These are phyloP conservation scores for Neckera pumila DNA, from an alignment of 225 moss, liverwort and hornwort species.

Conservation along the genomic window DNA sequence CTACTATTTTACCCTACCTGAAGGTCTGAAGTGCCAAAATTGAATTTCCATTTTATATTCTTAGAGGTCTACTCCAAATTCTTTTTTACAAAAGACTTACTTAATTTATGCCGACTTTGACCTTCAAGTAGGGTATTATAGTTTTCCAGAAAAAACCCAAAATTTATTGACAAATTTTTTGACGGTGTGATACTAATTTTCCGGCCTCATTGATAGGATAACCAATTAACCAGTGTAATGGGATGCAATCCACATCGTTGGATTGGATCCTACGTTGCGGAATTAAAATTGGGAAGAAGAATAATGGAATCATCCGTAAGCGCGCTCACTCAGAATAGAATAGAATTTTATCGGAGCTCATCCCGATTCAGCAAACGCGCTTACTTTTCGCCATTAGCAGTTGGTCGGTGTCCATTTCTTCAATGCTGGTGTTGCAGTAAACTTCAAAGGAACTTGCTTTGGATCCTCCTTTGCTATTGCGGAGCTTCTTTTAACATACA, in stretches of 20 bases:
- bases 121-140: not conserved
- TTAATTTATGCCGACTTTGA: not conserved
- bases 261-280: not conserved
- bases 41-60: no score
- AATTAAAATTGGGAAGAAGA: not conserved
- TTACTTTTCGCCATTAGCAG: not conserved
- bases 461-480: not conserved
- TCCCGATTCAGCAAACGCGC: not conserved
- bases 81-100: not conserved
- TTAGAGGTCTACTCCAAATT: no score
- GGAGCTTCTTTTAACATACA: not conserved
- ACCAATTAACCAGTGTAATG: not conserved
- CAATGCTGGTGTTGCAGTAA: not conserved
- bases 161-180: not conserved
- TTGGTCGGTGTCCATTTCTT: not conserved
- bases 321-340: not conserved
- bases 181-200: not conserved
- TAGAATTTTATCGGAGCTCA: not conserved
- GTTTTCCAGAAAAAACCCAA: not conserved
- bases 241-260: not conserved
- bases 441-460: not conserved
- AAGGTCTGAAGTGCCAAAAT: not conserved
- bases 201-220: no score
- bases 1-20: accelerated
- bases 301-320: not conserved